Base-by-base conservation (phyloP, 2,329 filamentous ascomycete species). In the Fusarium redolens region DNA sequence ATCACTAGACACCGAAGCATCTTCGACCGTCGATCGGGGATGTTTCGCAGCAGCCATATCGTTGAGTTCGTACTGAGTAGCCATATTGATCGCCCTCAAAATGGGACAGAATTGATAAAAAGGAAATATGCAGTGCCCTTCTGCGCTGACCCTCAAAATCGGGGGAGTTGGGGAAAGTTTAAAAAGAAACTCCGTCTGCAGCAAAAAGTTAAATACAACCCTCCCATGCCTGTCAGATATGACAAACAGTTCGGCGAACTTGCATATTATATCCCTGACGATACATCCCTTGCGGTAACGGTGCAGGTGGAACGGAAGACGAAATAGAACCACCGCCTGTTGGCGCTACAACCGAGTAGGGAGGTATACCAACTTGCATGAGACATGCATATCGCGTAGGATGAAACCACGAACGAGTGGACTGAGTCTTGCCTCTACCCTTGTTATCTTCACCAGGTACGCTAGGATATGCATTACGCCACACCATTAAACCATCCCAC, bases 41-140 rank as follows among this genome's bases (percentile, higher is more conserved):
- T 47, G 45, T n/a, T 76, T 76, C 3, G 41, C 22, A 1, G 22
- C 28, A 22, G 47, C 57, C 57, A 61, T 64, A 17, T 65, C 59
- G 38, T 59, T 64, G 28, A 62, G 52, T n/a, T 74, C 64, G 15
- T 51, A 68, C 28, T 43, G 64, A 56, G 45, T 50, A 15, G 37
- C 64, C 64, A 56, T 56, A 1, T 15, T 44, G 22, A 37, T 40
- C 22, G 22, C 15, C 18, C 18, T 28, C 22, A 20, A 38, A n/a
- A 40, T 52, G 50, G 33, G 33, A 4, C 50, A 38, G 13, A 28
- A 20, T 25, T 7, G 33, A 28, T 17, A 14, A 52, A 38, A 35
- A 40, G 20, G 12, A 28, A 40, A 17, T 17, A 7, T 40, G 50
- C 18, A 54, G 33, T 37, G 35, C 35, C 35, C 35, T 28, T 38